Evolutionary conservation across 257 asterid species (phyloP).

Genomic region (Scutellaria barbata): DNA sequence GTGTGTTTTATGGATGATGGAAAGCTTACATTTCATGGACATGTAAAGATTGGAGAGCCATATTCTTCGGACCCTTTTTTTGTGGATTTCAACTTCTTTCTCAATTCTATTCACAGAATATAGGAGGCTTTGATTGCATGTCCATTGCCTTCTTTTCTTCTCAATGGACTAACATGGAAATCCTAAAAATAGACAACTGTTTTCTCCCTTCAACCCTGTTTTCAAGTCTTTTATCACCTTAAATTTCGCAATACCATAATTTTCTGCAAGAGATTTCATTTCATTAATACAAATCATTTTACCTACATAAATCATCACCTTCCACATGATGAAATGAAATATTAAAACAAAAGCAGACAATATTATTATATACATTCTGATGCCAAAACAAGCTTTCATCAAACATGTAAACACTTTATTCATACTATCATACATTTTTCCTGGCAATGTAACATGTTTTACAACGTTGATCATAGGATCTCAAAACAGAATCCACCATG

Average conservation of each 20-base stretch:
- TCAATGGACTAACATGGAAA: neutral
- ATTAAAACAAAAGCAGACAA: too few species aligned
- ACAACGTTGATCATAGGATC: too few species aligned
- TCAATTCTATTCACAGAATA: slow-evolving; percentile 27
- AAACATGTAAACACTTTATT: slow-evolving; percentile 1
- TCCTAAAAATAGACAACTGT: slow-evolving; percentile 34
- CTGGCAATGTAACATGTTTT: neutral
- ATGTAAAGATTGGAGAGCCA: slow-evolving; percentile 36
- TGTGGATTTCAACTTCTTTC: slow-evolving; percentile 32
- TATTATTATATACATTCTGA: too few species aligned
- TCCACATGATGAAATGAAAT: too few species aligned
- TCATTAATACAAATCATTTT: too few species aligned
- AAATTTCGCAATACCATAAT: slow-evolving; percentile 1
- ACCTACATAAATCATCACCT: too few species aligned
- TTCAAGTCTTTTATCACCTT: neutral
- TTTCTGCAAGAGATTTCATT: neutral
- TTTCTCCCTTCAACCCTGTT: neutral
- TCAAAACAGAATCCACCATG: neutral
- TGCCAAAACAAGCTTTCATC: neutral
- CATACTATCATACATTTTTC: slow-evolving; percentile 6
- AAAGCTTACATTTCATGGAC: slow-evolving; percentile 33
- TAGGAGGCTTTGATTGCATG: slow-evolving; percentile 29
- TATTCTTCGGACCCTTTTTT: slow-evolving; percentile 36
- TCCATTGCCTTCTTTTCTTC: neutral
- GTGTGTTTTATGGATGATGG: slow-evolving; percentile 48